These are phyloP conservation scores for Clohesyomyces aquaticus DNA, from an alignment of 495 filamentous ascomycete species.

Conservation along the genomic window DNA sequence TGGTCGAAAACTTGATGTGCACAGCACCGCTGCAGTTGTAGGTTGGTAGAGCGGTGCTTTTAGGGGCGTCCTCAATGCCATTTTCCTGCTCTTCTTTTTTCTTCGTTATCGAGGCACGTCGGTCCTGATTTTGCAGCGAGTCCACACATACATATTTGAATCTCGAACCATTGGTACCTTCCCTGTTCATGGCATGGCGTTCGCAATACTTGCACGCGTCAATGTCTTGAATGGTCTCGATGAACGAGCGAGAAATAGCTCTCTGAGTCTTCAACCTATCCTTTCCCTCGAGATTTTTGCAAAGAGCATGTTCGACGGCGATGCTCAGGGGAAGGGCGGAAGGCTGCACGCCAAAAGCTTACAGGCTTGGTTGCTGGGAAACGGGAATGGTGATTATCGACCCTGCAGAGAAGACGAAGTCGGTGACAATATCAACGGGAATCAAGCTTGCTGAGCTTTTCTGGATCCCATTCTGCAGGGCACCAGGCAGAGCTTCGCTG, in stretches of 20 bases:
- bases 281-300: conserved; percentile 27
- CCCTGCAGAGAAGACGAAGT: conserved; percentile 26
- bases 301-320: conserved; percentile 29
- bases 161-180: conserved; percentile 26
- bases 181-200: conserved; percentile 27
- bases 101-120: conserved; percentile 24
- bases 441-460: conserved; percentile 25
- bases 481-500: conserved; percentile 16
- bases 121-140: conserved; percentile 30
- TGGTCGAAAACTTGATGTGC: conserved; percentile 34
- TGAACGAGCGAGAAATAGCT: conserved; percentile 23
- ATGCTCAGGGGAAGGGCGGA: conserved; percentile 17
- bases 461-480: conserved; percentile 28
- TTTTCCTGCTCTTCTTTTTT: conserved; percentile 7
- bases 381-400: conserved; percentile 31
- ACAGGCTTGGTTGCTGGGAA: conserved; percentile 24
- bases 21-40: conserved; percentile 37
- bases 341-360: conserved; percentile 20
- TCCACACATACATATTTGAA: conserved; percentile 37
- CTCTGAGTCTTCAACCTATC: conserved; percentile 25
- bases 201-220: conserved; percentile 35
- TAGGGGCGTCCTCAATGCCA: not conserved
- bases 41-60: conserved; percentile 17
- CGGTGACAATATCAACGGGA: conserved; percentile 23
- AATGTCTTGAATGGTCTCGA: conserved; percentile 26